Conservation (phyloP, 345 rosid species). For the Salix caprea region DNA sequence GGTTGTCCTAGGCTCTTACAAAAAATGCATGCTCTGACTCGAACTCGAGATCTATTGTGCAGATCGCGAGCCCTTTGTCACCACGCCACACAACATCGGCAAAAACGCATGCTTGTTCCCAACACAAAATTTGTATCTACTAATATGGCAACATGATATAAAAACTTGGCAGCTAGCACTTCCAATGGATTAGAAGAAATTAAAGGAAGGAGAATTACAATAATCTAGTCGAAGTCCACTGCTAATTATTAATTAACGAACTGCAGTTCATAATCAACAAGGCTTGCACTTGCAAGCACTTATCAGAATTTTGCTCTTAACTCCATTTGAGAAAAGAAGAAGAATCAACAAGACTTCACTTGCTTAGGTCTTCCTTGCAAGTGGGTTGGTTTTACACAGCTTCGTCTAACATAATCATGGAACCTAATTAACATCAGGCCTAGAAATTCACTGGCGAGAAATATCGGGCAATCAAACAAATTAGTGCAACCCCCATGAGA, state of each 20-base stretch:
- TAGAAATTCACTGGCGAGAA: not conserved
- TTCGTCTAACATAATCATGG: not conserved
- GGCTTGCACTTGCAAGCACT: not conserved
- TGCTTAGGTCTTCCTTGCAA: not conserved
- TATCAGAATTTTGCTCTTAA: not conserved
- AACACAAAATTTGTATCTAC: too few relatives aligned
- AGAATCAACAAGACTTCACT: not conserved
- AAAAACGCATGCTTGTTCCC: too few relatives aligned
- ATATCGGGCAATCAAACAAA: not conserved
- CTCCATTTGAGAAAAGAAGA: not conserved
- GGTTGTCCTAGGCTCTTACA: accelerated
- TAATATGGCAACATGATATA: too few relatives aligned
- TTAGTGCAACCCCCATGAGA: not conserved
- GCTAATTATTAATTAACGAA: not conserved
- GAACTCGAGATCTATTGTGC: too few relatives aligned
- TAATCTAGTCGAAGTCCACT: not conserved
- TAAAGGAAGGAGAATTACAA: too few relatives aligned
- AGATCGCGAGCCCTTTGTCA: too few relatives aligned
- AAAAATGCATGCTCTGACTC: too few relatives aligned
- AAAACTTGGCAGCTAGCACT: too few relatives aligned
- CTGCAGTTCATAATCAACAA: not conserved
- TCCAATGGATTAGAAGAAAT: too few relatives aligned
- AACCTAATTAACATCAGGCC: not conserved
- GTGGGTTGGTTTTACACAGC: not conserved
- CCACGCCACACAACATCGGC: too few relatives aligned